These are phyloP conservation scores for Stephania cephalantha DNA, from an alignment of 164 flowering plant species.

Conservation along the genomic window DNA sequence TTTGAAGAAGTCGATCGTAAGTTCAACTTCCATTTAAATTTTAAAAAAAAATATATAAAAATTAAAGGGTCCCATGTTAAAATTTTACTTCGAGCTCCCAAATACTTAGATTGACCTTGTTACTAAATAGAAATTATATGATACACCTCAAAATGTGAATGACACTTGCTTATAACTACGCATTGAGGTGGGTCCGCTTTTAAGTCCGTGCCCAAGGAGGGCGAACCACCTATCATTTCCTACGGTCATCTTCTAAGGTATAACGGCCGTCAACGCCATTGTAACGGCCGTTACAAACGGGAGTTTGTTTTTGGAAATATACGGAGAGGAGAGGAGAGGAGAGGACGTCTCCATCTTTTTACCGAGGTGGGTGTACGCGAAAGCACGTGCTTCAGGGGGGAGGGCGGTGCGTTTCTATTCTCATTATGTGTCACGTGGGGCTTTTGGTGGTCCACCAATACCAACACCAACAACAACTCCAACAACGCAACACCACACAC, in stretches of 20 bases:
- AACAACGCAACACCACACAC: not conserved
- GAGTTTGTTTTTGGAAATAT: not conserved
- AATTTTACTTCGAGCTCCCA: too few relatives aligned
- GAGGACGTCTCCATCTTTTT: not conserved
- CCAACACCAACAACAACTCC: not conserved
- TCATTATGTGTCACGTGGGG: conserved; percentile 6
- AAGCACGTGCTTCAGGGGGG: not conserved
- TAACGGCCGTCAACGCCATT: not conserved
- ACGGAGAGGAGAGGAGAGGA: not conserved
- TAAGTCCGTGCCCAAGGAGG: too few relatives aligned
- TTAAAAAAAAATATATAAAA: too few relatives aligned
- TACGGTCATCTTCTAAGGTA: not conserved
- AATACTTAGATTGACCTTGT: too few relatives aligned
- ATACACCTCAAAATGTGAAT: too few relatives aligned
- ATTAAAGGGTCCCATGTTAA: too few relatives aligned
- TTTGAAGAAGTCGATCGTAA: too few relatives aligned
- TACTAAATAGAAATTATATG: too few relatives aligned
- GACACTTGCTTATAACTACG: too few relatives aligned
- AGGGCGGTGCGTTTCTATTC: conserved; percentile 2
- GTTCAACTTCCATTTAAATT: too few relatives aligned
- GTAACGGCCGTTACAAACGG: not conserved
- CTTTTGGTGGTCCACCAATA: not conserved
- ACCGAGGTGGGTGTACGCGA: not conserved
- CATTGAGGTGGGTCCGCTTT: too few relatives aligned
- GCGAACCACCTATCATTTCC: too few relatives aligned